phyloP scores from a whole-genome alignment of 306 rosid genomes.

The Citrullus amarus region DNA sequence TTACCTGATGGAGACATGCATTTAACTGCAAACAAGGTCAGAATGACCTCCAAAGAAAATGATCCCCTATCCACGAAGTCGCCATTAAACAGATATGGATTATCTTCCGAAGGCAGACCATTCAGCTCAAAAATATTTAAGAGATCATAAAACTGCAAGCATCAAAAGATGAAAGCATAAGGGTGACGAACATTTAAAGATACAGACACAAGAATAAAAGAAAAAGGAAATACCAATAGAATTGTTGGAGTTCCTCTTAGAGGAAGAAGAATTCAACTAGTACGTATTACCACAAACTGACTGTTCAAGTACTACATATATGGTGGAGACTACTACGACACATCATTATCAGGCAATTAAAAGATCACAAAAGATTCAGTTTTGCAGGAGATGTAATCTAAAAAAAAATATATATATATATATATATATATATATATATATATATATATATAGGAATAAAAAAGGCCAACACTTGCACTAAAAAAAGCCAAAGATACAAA shows the following conservation, averaged over 20 bases:
- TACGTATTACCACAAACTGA: background rate
- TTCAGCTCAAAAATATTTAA: conserved; percentile 93
- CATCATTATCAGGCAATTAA: background rate
- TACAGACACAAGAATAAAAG: background rate
- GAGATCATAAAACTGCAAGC: conserved; percentile 85
- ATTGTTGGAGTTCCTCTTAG: background rate
- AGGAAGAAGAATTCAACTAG: background rate
- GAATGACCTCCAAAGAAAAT: conserved; percentile 89
- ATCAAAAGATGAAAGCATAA: conserved; percentile 2
- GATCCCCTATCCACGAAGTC: conserved; percentile 99
- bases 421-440: too few species aligned
- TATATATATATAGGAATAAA: background rate
- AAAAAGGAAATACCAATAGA: background rate
- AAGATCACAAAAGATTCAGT: background rate
- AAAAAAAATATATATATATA: background rate
- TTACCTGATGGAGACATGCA: conserved; percentile 98
- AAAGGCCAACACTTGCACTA: background rate
- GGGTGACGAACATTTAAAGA: background rate
- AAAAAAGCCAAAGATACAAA: background rate
- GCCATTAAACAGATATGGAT: conserved; percentile 92
- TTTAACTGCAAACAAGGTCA: conserved; percentile 87
- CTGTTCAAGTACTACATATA: background rate
- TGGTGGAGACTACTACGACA: background rate
- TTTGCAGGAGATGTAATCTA: background rate
- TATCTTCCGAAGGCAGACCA: conserved; percentile 93